Evolutionary conservation across 345 rosid species (phyloP).

Genomic region (Eucalyptus marginata): DNA sequence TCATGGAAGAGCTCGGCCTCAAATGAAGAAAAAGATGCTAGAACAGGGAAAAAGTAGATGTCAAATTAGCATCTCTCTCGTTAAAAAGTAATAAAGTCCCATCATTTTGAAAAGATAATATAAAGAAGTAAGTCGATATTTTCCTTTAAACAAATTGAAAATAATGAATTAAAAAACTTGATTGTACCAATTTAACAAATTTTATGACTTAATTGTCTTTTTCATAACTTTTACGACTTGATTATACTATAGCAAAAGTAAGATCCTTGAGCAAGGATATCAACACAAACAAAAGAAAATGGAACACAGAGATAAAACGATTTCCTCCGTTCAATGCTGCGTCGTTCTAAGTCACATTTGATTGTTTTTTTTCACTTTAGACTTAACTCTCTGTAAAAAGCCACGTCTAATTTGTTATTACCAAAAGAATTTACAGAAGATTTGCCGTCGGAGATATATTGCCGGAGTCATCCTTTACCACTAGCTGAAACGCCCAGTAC

Average conservation of each 20-base stretch:
- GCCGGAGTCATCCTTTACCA: neutral
- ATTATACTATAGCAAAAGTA: neutral
- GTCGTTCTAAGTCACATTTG: no score
- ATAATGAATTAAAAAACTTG: fast-evolving
- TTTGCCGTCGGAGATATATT: neutral
- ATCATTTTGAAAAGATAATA: neutral
- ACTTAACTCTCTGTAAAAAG: no score
- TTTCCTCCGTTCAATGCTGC: fast-evolving
- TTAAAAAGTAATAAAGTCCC: neutral
- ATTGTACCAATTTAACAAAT: fast-evolving
- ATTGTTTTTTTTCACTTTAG: no score
- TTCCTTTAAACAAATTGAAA: neutral
- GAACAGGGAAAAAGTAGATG: neutral
- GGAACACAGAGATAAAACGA: no score
- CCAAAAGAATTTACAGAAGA: neutral
- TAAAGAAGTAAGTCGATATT: neutral
- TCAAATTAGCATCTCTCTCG: neutral
- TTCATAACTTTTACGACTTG: fast-evolving
- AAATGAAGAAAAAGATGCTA: neutral
- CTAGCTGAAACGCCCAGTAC: fast-evolving
- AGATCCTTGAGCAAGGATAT: no score
- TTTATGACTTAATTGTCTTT: neutral
- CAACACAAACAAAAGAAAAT: no score
- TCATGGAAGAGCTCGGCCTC: neutral
- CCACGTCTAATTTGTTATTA: no score